Evolutionary conservation across 1,139 yeast genomes (phyloP), one percentile per base, ranked within the genome.

Genomic region (Yamadazyma siamensis): DNA sequence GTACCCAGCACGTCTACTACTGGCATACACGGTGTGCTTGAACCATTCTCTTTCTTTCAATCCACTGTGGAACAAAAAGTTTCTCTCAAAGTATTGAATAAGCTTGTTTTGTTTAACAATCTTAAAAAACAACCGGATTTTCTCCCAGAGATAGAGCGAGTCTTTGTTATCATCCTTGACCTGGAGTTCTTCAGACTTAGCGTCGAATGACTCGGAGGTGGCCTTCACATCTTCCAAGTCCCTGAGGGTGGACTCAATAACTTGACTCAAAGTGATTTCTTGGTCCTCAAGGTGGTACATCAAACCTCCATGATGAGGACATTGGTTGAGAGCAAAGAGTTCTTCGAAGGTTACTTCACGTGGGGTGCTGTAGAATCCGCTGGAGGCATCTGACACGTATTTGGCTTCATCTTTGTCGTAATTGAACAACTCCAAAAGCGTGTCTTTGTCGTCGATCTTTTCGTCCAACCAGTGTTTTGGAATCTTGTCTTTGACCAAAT

Each of bases 1-100:
- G 48, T 87, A 87, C 2, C 96, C 96, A 2, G 94, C 83, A 55
- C 70, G 80, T 49, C 94, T 67, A 4, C 95, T 95, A 32, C 91
- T 79, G 3, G 95, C 94, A 54, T 72, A 86, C 4, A 85, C 76
- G 39, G 84, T 71, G 57, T 88, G 95, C 59, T 80, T 85, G 62
- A 81, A 88, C 95, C 95, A 87, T n/a, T 72, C 63, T 49, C 96
- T 72, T 21, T 64, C 65, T 40, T 66, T 57, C 32, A 87, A 71
- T 3, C 96, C 96, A 3, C 71, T 60, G 18, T 69, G 62, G 49
- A 74, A 64, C 33, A 84, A 56, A 56, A 87, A 84, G 40, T 67
- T 61, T 47, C 91, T 71, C 53, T 88, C 96, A 41, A 76, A 71
- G 50, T 64, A 72, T 44, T 70, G 73, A 33, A 70, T 46, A 31